phyloP scores from a whole-genome alignment of 2,329 filamentous ascomycete genomes.

The Aspergillus japonicus region DNA sequence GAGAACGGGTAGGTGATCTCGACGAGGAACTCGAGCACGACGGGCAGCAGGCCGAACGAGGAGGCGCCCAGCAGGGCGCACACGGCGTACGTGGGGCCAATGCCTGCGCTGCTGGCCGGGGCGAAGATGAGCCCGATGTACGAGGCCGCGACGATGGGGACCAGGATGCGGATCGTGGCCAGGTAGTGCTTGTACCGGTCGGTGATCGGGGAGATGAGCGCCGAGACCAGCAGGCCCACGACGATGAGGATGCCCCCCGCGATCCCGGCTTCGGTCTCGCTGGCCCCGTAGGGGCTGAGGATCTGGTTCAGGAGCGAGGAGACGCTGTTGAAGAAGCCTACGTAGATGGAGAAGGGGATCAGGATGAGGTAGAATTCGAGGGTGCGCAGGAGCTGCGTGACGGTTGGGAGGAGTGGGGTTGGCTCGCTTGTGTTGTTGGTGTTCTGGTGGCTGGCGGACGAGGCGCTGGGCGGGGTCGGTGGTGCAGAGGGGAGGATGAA shows the following conservation, averaged over 20 bases:
- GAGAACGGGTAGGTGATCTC: slow-evolving; percentile 84
- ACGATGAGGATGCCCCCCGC: slow-evolving; percentile 86
- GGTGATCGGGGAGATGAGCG: slow-evolving; percentile 74
- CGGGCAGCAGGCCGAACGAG: slow-evolving; percentile 76
- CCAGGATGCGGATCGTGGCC: slow-evolving; percentile 66
- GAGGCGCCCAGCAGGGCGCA: slow-evolving; percentile 75
- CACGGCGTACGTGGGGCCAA: slow-evolving; percentile 66
- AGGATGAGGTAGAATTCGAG: slow-evolving; percentile 78
- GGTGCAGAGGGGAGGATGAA: slow-evolving; percentile 77
- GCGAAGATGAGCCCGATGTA: slow-evolving; percentile 84
- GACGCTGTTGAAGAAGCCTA: slow-evolving; percentile 90
- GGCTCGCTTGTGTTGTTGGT: slow-evolving; percentile 26
- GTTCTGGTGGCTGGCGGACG: slow-evolving; percentile 52
- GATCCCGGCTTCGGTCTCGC: slow-evolving; percentile 81
- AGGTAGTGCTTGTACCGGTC: slow-evolving; percentile 83
- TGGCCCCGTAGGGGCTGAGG: slow-evolving; percentile 79
- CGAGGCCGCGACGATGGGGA: slow-evolving; percentile 69
- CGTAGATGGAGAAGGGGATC: slow-evolving; percentile 77
- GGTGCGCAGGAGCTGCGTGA: slow-evolving; percentile 57
- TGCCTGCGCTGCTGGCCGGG: slow-evolving; percentile 55
- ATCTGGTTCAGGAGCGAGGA: slow-evolving; percentile 90
- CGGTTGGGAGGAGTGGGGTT: slow-evolving; percentile 53
- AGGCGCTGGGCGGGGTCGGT: slow-evolving; percentile 73
- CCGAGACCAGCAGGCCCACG: slow-evolving; percentile 75
- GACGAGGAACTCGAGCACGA: slow-evolving; percentile 81